Conservation (phyloP, 2,329 filamentous ascomycete species). For the Magnaporthales sp. region DNA sequence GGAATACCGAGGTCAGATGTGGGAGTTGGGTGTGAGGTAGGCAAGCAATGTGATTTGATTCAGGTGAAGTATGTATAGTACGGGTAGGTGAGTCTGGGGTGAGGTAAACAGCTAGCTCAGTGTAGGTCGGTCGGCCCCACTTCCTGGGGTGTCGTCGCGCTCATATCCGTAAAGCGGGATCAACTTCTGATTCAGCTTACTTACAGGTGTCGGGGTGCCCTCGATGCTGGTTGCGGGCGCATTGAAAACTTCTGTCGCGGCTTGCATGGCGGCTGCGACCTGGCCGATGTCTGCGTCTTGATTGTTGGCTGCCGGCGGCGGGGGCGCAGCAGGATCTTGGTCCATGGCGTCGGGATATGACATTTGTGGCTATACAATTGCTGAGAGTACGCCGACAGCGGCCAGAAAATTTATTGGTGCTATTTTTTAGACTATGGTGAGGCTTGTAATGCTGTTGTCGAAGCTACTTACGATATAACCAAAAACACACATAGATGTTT, state of each 20-base stretch:
- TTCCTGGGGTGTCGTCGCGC: background rate
- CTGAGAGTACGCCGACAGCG: no score
- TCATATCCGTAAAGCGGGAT: no score
- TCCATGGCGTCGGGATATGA: slow-evolving; percentile 5
- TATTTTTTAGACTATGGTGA: no score
- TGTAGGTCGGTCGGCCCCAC: background rate
- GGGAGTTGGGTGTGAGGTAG: background rate
- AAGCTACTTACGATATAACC: background rate
- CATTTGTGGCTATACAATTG: background rate
- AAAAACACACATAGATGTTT: background rate
- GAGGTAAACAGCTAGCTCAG: background rate
- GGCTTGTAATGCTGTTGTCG: background rate
- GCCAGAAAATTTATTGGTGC: no score
- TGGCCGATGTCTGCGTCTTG: slow-evolving; percentile 5
- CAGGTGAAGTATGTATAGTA: no score
- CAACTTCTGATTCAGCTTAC: background rate
- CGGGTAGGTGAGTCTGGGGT: background rate
- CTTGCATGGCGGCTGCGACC: slow-evolving; percentile 5
- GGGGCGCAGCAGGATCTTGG: background rate
- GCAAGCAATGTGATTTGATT: no score
- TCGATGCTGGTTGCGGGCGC: background rate
- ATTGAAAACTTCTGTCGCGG: background rate
- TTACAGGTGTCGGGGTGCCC: background rate
- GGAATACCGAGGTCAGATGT: background rate
- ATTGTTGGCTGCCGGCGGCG: background rate